These are phyloP conservation scores for Tricholoma saponaceum DNA, from an alignment of 768 basidiomycete species.

Conservation along the genomic window DNA sequence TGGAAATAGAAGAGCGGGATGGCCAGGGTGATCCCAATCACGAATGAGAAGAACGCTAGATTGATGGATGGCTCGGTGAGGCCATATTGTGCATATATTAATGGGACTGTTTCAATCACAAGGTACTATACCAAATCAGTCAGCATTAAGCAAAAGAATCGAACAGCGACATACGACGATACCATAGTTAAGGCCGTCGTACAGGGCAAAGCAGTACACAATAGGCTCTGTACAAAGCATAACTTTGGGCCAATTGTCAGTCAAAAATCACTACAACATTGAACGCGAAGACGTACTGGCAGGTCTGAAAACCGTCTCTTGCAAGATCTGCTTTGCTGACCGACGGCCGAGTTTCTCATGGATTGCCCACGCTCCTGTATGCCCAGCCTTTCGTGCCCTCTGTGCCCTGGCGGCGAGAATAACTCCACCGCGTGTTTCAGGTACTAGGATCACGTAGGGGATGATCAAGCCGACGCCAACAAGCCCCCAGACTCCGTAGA, in stretches of 20 bases:
- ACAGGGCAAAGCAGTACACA: slow-evolving; percentile 19
- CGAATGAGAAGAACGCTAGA: slow-evolving; percentile 13
- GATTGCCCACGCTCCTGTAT: slow-evolving; percentile 13
- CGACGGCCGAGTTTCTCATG: slow-evolving; percentile 14
- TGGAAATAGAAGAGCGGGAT: slow-evolving; percentile 17
- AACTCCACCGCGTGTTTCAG: slow-evolving; percentile 18
- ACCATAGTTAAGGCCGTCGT: slow-evolving; percentile 19
- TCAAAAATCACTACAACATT: not conserved
- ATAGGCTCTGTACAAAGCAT: slow-evolving; percentile 22
- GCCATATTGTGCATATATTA: slow-evolving; percentile 17
- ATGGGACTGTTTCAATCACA: slow-evolving; percentile 16
- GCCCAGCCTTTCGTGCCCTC: slow-evolving; percentile 10
- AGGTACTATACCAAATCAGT: slow-evolving; percentile 11
- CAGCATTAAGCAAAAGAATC: not conserved
- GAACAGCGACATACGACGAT: slow-evolving; percentile 11
- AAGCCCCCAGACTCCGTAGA: slow-evolving; percentile 19
- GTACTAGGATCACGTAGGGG: slow-evolving; percentile 15
- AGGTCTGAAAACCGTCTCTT: slow-evolving; percentile 15
- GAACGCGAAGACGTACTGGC: slow-evolving; percentile 7
- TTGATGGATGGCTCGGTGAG: slow-evolving; percentile 12
- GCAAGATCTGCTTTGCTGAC: slow-evolving; percentile 13
- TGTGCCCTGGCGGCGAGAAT: slow-evolving; percentile 16
- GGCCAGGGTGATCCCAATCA: slow-evolving; percentile 14
- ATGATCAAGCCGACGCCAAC: slow-evolving; percentile 12
- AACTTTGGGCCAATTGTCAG: slow-evolving; percentile 1